Evolutionary conservation across 768 basidiomycete genomes (phyloP), one percentile per base, ranked within the genome.

Genomic region (Leucocoprinus leucothites): DNA sequence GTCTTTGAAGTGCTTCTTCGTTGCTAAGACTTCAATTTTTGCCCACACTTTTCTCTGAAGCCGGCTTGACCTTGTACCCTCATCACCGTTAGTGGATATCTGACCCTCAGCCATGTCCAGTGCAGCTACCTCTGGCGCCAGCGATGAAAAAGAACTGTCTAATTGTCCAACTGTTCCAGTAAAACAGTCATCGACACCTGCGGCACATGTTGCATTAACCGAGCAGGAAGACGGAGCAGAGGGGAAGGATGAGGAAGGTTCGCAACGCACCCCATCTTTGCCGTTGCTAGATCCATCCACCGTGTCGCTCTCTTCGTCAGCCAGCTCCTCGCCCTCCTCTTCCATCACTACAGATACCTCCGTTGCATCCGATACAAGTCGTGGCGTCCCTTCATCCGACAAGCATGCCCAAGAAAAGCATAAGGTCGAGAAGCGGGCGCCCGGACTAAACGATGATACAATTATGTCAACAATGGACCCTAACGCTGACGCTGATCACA

Each of bases 251-350:
- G 26, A 34, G 6, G 48, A 48, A 43, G 48, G 43, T 6, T 24
- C 36, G 47, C 59, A 31, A 51, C 56, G 3, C 48, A 46, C 48
- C 5, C 41, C 41, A 8, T 26, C 38, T 28, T 38, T n/a, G 21
- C 22, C 36, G 24, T 41, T 45, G 9, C 25, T 34, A 16, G 46
- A 59, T 6, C 54, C 58, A 35, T 58, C 60, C 14, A 50, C 56
- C 18, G 18, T 49, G 4, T 25, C 61, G 13, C 55, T 55, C 38
- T 59, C 60, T 11, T 48, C 57, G 22, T 42, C 54, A 7, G 44
- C 58, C 1, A 53, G 58, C 2, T 62, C 61, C 18, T 46, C 64
- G 14, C 56, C 59, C 16, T 51, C 48, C 2, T 51, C 55, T 2
- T 53, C 56, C 18, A 36, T 54, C 28, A 41, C 54, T 34, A 46